Base-by-base conservation (phyloP, 2,329 filamentous ascomycete genomes). In the Nannizziopsis barbatae region DNA sequence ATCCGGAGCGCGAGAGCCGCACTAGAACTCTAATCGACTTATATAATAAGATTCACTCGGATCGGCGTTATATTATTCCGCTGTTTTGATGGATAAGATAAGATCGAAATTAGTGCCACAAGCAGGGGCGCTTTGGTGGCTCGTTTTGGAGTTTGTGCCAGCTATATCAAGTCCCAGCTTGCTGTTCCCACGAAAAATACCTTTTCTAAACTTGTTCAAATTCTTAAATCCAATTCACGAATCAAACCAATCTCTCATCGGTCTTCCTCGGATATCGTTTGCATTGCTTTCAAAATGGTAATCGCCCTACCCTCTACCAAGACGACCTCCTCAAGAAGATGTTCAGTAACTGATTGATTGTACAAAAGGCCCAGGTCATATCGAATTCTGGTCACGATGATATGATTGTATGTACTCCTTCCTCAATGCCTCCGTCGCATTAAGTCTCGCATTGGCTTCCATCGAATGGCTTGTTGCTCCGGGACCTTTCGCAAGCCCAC, bases 341-440 rank as follows among this genome's bases (percentile, higher is more conserved):
- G 14, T 4, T 4, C 22, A 14, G 5, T 41, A 15, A 10, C 37
- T 47, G n/a, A 47, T 35, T n/a, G 12, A 43, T 39, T 20, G 38
- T 20, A 22, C 20, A 44, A 8, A 63, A 83, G 81, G 77, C 83
- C 51, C 84, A 89, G 73, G 80, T 86, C 61, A 88, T 89, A 69
- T 79, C 83, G 56, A 88, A 86, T 69, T 84, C 83, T 53, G 84
- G 84, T 64, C 92, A 98, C 74, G 90, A 96, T 83, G 90, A 95
- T 68, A 96, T 96, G 90, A 95, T 98, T 78, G 90, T 96, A 88
- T 63, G 86, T 80, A 58, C 31, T 18, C 36, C 11, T 22, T 33
- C 14, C 22, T 8, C 22, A 2, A 14, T 32, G 30, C 12, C 17
- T 30, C 8, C 15, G 11, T 14, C n/a, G 14, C 14, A 8, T 22